Evolutionary conservation across 2,329 filamentous ascomycete species (phyloP).

Genomic region (Monosporascus sp.): DNA sequence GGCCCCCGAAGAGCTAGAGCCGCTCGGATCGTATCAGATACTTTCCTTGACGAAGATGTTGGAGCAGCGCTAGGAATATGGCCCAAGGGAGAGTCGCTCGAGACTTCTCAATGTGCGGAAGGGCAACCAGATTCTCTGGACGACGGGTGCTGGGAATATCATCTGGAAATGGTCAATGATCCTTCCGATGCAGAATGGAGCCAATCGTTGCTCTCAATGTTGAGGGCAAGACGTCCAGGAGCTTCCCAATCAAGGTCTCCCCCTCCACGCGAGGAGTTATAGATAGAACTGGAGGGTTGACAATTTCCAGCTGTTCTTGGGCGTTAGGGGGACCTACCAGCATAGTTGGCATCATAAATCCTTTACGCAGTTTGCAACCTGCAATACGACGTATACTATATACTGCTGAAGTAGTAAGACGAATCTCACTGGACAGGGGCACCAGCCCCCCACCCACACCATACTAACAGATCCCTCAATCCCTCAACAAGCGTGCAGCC

Average conservation of each 20-base stretch:
- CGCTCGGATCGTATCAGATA: slow-evolving; percentile 56
- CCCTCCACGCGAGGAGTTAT: slow-evolving; percentile 10
- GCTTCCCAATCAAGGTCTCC: not conserved
- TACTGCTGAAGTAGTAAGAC: not conserved
- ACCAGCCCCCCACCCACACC: not conserved
- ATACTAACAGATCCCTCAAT: not conserved
- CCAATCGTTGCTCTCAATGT: slow-evolving; percentile 18
- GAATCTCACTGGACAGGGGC: not conserved
- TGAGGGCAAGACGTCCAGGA: slow-evolving; percentile 10
- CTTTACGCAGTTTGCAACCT: not conserved
- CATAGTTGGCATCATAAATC: not conserved
- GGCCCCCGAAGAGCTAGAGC: slow-evolving; percentile 47
- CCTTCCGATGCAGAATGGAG: slow-evolving; percentile 37
- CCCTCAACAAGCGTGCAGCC: not conserved
- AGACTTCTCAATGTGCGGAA: slow-evolving; percentile 31
- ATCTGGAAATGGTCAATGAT: slow-evolving; percentile 28
- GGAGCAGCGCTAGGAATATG: slow-evolving; percentile 53
- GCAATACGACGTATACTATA: not conserved
- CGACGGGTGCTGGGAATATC: slow-evolving; percentile 56
- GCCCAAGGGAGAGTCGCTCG: slow-evolving; percentile 36
- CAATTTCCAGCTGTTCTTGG: not conserved
- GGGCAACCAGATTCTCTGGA: slow-evolving; percentile 26
- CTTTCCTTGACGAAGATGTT: slow-evolving; percentile 62
- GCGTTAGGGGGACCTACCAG: not conserved
- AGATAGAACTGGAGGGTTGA: not conserved